These are phyloP conservation scores for Penicillium sp. DNA, from an alignment of 2,329 filamentous ascomycete species.

Conservation along the genomic window DNA sequence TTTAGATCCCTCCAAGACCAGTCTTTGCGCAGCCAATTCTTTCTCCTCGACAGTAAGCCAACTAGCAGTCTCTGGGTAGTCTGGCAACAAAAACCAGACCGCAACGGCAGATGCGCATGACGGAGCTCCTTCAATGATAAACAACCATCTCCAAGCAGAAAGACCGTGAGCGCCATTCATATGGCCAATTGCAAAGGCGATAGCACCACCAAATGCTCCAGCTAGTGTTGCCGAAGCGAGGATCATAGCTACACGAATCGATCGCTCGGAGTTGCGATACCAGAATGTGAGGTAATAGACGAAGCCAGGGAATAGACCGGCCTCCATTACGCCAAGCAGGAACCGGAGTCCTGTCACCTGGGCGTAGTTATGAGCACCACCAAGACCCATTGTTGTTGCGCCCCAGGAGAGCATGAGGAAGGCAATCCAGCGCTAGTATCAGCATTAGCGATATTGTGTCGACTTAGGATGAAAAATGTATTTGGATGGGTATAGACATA, in stretches of 20 bases:
- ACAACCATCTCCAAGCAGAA: conserved; percentile 50
- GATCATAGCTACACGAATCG: conserved; percentile 58
- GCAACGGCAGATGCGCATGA: conserved; percentile 39
- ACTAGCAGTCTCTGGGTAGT: conserved; percentile 50
- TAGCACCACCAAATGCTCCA: conserved; percentile 55
- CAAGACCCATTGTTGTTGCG: conserved; percentile 49
- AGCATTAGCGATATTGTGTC: not conserved
- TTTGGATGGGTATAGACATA: conserved; percentile 13
- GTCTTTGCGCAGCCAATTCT: conserved; percentile 41
- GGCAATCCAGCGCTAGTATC: conserved; percentile 46
- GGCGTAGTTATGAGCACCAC: conserved; percentile 45
- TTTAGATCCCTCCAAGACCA: conserved; percentile 45
- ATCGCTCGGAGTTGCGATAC: conserved; percentile 57
- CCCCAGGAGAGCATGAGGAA: conserved; percentile 54
- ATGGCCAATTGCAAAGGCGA: conserved; percentile 53
- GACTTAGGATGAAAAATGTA: not conserved
- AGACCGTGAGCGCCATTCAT: conserved; percentile 28
- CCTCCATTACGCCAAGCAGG: conserved; percentile 52
- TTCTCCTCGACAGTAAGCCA: conserved; percentile 50
- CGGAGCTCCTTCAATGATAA: conserved; percentile 47
- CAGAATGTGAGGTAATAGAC: conserved; percentile 54
- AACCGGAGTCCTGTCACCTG: conserved; percentile 49
- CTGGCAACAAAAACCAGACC: conserved; percentile 50
- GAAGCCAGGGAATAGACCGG: conserved; percentile 52
- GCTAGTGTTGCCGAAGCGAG: conserved; percentile 56